Conservation (phyloP, 176 grass and related monocot species). For the Cenchrus purpureus region DNA sequence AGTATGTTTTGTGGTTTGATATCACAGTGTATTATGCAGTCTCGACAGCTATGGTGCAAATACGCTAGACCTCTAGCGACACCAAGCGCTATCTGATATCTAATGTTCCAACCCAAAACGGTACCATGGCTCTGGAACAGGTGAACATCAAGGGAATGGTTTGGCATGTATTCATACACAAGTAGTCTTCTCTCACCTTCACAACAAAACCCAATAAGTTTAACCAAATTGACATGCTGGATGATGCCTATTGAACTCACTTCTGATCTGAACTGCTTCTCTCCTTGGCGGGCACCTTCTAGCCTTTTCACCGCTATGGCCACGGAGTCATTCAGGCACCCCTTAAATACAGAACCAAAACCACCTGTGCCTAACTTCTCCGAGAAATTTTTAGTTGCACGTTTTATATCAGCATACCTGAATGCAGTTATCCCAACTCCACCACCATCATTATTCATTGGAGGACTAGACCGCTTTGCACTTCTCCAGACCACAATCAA, state of each 20-base stretch:
- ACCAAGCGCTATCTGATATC: conserved; percentile 59
- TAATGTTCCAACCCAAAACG: conserved; percentile 40
- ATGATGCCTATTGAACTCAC: no score
- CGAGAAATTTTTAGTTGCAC: conserved; percentile 60
- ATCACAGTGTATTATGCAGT: conserved; percentile 47
- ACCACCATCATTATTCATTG: conserved; percentile 24
- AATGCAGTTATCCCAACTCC: conserved; percentile 34
- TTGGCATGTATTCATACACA: no score
- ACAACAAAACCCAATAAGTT: no score
- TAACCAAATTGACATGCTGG: no score
- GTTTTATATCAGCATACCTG: conserved; percentile 49
- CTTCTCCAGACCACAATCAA: conserved; percentile 13
- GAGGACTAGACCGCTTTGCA: background rate
- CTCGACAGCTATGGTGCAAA: conserved; percentile 57
- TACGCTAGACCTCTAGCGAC: conserved; percentile 59
- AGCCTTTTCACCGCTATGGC: conserved; percentile 71
- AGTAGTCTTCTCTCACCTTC: no score
- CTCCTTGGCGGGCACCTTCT: background rate
- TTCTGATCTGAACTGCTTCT: no score
- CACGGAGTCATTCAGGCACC: conserved; percentile 41
- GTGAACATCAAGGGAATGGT: conserved; percentile 40
- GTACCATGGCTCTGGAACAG: conserved; percentile 33
- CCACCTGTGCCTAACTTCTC: conserved; percentile 61
- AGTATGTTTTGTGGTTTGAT: conserved; percentile 49
- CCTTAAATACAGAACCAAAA: conserved; percentile 77